Evolutionary conservation across 176 grass and related monocot genomes (phyloP).

Genomic region (Phoenix roebelenii): DNA sequence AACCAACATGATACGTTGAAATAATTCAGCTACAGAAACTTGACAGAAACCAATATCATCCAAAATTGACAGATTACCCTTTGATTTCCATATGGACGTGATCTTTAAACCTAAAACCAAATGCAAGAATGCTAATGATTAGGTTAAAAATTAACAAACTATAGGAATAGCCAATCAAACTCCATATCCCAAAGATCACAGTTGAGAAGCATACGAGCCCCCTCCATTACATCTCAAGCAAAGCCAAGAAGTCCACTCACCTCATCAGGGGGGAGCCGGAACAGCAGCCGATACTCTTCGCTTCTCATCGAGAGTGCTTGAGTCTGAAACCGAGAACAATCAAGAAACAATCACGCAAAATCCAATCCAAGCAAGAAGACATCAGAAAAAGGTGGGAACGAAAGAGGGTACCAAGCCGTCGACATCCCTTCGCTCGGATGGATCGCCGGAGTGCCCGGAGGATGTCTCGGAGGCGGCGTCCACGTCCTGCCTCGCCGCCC

Average conservation of each 20-base stretch:
- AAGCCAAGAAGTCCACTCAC: slow-evolving; percentile 24
- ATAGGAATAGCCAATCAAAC: too few relatives aligned
- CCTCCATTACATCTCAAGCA: too few relatives aligned
- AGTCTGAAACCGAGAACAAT: slow-evolving; percentile 27
- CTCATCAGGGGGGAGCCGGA: slow-evolving; percentile 72
- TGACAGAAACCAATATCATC: too few relatives aligned
- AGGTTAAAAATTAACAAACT: too few relatives aligned
- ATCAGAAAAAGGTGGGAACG: neutral
- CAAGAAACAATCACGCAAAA: slow-evolving; percentile 10
- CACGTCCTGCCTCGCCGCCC: slow-evolving; percentile 1
- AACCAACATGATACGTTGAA: too few relatives aligned
- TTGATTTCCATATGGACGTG: too few relatives aligned
- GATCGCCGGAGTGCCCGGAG: slow-evolving; percentile 17
- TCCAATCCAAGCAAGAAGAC: slow-evolving; percentile 2
- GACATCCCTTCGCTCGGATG: slow-evolving; percentile 23
- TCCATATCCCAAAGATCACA: too few relatives aligned
- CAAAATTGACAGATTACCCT: too few relatives aligned
- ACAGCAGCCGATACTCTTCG: slow-evolving; percentile 92
- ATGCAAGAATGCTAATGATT: too few relatives aligned
- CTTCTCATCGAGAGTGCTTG: slow-evolving; percentile 49
- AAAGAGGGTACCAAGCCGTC: slow-evolving; percentile 23
- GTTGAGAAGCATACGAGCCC: too few relatives aligned
- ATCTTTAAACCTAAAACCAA: too few relatives aligned
- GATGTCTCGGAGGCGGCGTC: slow-evolving; percentile 18
- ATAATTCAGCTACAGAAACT: too few relatives aligned